Conservation (phyloP, 2,329 filamentous ascomycete species). For the Dactylellina cionopaga region DNA sequence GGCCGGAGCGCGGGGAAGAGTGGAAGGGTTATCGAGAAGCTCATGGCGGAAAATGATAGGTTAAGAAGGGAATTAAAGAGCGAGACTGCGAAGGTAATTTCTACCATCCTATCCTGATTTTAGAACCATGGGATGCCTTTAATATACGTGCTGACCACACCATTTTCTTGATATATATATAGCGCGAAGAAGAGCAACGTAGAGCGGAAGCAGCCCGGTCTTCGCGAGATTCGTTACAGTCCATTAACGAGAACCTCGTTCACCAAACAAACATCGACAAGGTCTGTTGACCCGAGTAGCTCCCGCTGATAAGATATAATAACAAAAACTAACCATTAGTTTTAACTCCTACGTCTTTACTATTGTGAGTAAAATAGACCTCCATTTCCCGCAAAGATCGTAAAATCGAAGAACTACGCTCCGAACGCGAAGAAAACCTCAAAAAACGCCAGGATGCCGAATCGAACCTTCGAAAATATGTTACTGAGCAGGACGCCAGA, state of each 20-base stretch:
- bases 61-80: constrained; percentile 77
- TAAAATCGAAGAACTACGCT: constrained; percentile 57
- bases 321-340: background rate
- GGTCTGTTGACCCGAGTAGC: constrained; percentile 15
- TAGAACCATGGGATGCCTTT: background rate
- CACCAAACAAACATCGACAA: constrained; percentile 58
- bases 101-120: background rate
- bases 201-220: constrained; percentile 57
- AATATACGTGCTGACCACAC: constrained; percentile 20
- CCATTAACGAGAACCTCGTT: constrained; percentile 57
- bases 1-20: constrained; percentile 69
- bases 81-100: constrained; percentile 62
- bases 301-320: constrained; percentile 4
- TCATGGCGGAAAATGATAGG: constrained; percentile 82
- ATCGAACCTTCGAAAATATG: constrained; percentile 54
- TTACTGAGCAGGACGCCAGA: constrained; percentile 54
- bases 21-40: constrained; percentile 79
- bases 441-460: constrained; percentile 55
- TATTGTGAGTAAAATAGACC: constrained; percentile 25
- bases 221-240: constrained; percentile 57
- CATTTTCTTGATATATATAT: constrained; percentile 1
- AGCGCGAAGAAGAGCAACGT: constrained; percentile 57
- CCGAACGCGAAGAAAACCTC: constrained; percentile 56
- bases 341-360: too few relatives aligned
- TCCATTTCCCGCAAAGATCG: constrained; percentile 57